Evolutionary conservation across 176 grass and related monocot species (phyloP).

Genomic region (Aegilops bicornis): DNA sequence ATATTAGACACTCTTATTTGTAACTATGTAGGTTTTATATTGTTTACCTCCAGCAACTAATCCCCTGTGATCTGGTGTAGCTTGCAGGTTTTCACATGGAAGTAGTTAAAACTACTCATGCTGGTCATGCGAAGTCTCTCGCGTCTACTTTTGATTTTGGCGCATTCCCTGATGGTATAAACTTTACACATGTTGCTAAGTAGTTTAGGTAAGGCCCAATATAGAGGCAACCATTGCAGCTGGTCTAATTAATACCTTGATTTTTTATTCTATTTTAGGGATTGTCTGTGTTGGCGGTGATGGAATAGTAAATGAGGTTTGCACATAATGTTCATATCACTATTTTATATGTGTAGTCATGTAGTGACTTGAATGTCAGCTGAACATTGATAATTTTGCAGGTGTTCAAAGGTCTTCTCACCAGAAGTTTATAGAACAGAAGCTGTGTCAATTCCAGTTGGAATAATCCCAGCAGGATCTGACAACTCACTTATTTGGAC

Average conservation of each 20-base stretch:
- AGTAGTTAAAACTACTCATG: slow-evolving; percentile 88
- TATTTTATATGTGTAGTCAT: neutral
- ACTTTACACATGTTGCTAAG: slow-evolving; percentile 18
- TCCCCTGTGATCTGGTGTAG: slow-evolving; percentile 41
- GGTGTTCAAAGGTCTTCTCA: slow-evolving; percentile 96
- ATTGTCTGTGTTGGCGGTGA: slow-evolving; percentile 95
- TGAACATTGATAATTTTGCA: slow-evolving; percentile 42
- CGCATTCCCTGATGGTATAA: slow-evolving; percentile 82
- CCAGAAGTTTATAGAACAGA: slow-evolving; percentile 79
- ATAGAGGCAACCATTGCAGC: slow-evolving; percentile 9
- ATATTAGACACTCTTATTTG: neutral
- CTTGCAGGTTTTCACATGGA: slow-evolving; percentile 99
- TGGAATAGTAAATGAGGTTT: slow-evolving; percentile 98
- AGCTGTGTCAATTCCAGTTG: slow-evolving; percentile 92
- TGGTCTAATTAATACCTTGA: slow-evolving; percentile 5
- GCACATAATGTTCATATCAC: slow-evolving; percentile 21
- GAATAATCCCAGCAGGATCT: slow-evolving; percentile 98
- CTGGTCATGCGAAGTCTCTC: slow-evolving; percentile 89
- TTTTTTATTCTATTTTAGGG: slow-evolving; percentile 55
- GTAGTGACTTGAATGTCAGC: slow-evolving; percentile 13
- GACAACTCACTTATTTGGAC: slow-evolving; percentile 99
- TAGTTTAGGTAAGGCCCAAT: slow-evolving; percentile 22
- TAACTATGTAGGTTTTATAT: neutral
- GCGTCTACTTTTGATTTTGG: slow-evolving; percentile 79
- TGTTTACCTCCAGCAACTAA: slow-evolving; percentile 2